phyloP scores from a whole-genome alignment of 2,329 filamentous ascomycete genomes.

The Raffaelea ambrosiae region DNA sequence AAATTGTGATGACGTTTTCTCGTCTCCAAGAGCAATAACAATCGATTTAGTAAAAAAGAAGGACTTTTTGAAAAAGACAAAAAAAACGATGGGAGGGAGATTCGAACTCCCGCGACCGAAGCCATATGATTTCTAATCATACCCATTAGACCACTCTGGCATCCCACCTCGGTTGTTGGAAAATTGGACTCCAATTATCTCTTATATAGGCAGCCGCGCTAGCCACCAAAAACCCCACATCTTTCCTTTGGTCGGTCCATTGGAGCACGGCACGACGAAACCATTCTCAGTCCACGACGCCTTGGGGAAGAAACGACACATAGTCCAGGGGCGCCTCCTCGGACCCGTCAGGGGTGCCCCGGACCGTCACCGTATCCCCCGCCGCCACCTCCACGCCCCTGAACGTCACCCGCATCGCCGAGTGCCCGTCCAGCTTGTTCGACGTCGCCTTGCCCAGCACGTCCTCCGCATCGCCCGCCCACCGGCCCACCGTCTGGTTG shows the following conservation, averaged over 20 bases:
- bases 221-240: neutral
- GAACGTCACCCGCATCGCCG: constrained; percentile 55
- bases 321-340: constrained; percentile 35
- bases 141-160: constrained; percentile 14
- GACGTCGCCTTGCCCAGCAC: constrained; percentile 50
- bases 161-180: constrained; percentile 6
- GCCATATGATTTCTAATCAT: constrained; percentile 15
- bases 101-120: constrained; percentile 13
- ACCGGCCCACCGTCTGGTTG: constrained; percentile 42
- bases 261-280: too few relatives aligned
- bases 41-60: neutral
- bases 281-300: neutral
- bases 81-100: constrained; percentile 11
- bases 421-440: constrained; percentile 54
- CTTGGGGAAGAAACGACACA: constrained; percentile 2
- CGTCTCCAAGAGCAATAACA: too few relatives aligned
- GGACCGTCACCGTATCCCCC: constrained; percentile 45
- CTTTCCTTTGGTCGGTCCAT: too few relatives aligned
- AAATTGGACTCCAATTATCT: neutral
- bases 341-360: constrained; percentile 47
- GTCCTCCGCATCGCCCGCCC: constrained; percentile 53
- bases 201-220: neutral
- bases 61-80: neutral
- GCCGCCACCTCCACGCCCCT: constrained; percentile 35
- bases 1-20: too few relatives aligned